Conservation (phyloP, 2,329 filamentous ascomycete genomes). For the Fusarium pseudoanthophilum region DNA sequence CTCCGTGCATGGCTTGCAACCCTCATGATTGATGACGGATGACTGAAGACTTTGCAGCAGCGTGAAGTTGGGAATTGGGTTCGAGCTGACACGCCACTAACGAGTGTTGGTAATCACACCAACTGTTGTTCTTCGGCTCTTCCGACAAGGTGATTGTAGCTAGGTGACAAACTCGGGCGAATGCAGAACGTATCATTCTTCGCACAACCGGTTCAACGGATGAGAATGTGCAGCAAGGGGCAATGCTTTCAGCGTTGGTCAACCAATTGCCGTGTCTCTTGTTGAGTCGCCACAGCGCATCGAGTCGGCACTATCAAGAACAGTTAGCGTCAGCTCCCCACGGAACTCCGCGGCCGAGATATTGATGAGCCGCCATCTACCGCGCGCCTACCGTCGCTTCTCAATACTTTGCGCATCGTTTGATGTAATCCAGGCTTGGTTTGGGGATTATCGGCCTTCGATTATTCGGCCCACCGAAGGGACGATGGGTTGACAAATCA, state of each 20-base stretch:
- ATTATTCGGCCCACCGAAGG: not conserved
- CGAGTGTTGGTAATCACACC: too few relatives aligned
- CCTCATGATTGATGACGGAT: not conserved
- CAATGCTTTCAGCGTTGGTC: not conserved
- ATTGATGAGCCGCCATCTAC: not conserved
- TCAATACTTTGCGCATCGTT: accelerated
- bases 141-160: not conserved
- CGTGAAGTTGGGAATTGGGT: not conserved
- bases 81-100: not conserved
- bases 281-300: not conserved
- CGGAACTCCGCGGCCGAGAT: not conserved
- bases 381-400: not conserved
- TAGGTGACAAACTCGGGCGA: too few relatives aligned
- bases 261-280: not conserved
- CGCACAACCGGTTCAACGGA: not conserved
- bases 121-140: not conserved
- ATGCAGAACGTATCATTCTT: not conserved
- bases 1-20: not conserved
- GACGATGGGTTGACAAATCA: not conserved
- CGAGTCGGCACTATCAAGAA: not conserved
- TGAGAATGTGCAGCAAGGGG: accelerated
- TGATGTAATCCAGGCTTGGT: not conserved
- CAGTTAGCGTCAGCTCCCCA: not conserved
- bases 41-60: not conserved
- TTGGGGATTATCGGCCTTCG: not conserved